Evolutionary conservation across 108 stramenopile genomes (phyloP).

Genomic region (Licmophora abbreviata): DNA sequence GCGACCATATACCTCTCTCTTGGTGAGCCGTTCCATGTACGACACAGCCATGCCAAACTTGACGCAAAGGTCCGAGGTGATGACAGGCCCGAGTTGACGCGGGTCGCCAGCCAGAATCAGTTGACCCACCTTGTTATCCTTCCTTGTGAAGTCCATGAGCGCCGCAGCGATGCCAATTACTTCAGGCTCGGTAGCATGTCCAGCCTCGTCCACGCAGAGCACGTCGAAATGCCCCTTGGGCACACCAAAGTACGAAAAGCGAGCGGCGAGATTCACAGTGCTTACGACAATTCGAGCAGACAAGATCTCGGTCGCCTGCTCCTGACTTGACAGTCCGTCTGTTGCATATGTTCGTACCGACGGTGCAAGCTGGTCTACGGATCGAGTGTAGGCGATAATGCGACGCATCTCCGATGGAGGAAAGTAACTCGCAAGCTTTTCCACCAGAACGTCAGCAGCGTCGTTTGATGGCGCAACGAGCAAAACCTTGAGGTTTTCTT

Average conservation of each 20-base stretch:
- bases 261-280: conserved; percentile 36
- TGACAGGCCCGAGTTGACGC: conserved; percentile 55
- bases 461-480: conserved; percentile 50
- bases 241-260: conserved; percentile 28
- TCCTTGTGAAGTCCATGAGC: conserved; percentile 14
- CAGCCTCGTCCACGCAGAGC: conserved; percentile 51
- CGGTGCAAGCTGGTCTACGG: conserved; percentile 22
- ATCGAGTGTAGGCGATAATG: conserved; percentile 39
- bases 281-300: conserved; percentile 24
- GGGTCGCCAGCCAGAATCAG: conserved; percentile 68
- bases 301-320: background rate
- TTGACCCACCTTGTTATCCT: background rate
- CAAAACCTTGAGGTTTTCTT: conserved; percentile 31
- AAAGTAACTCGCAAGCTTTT: conserved; percentile 25
- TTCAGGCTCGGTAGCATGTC: conserved; percentile 61
- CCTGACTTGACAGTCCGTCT: conserved; percentile 2
- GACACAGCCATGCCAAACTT: conserved; percentile 43
- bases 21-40: conserved; percentile 39
- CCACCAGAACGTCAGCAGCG: conserved; percentile 55
- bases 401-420: conserved; percentile 35
- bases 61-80: conserved; percentile 34
- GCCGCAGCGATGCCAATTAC: conserved; percentile 22
- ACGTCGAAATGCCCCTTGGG: conserved; percentile 38
- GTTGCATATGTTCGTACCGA: conserved; percentile 14
- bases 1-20: conserved; percentile 11